Evolutionary conservation across 768 basidiomycete genomes (phyloP).

Genomic region (Termitomyces sp.): DNA sequence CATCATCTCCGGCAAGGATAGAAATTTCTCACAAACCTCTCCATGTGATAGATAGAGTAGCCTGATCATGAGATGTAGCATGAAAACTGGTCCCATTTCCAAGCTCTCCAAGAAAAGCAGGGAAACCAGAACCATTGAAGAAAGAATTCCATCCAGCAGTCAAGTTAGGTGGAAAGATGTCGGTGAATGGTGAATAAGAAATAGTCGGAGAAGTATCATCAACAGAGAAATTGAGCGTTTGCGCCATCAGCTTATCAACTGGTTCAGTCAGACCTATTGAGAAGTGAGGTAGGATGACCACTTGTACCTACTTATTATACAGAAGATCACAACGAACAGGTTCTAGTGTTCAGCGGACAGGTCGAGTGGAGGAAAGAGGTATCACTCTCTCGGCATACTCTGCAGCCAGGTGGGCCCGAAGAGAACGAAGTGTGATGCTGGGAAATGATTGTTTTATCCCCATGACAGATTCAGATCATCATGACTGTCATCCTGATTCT

Average conservation of each 20-base stretch:
- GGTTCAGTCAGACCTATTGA: not conserved
- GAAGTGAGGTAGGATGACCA: not conserved
- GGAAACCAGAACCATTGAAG: conserved; percentile 47
- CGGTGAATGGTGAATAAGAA: conserved; percentile 53
- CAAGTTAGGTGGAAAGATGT: conserved; percentile 45
- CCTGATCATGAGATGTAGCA: conserved; percentile 54
- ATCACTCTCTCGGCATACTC: not conserved
- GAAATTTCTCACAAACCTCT: conserved; percentile 39
- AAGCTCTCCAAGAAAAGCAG: conserved; percentile 28
- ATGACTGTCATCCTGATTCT: not conserved
- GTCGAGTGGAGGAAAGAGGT: not conserved
- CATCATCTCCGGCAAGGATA: not conserved
- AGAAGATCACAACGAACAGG: not conserved
- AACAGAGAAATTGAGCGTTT: conserved; percentile 24
- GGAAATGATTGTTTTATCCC: conserved; percentile 6
- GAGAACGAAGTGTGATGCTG: conserved; percentile 1
- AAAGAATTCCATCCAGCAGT: conserved; percentile 65
- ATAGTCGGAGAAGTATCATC: conserved; percentile 66
- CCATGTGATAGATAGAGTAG: conserved; percentile 53
- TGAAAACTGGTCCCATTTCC: conserved; percentile 58
- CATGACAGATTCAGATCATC: conserved; percentile 1
- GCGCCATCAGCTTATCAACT: conserved; percentile 12
- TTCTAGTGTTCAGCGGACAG: not conserved
- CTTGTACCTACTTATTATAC: not conserved
- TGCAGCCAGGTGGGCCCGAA: not conserved